Conservation (phyloP, 176 grass and related monocot genomes). For the Musa beccarii region DNA sequence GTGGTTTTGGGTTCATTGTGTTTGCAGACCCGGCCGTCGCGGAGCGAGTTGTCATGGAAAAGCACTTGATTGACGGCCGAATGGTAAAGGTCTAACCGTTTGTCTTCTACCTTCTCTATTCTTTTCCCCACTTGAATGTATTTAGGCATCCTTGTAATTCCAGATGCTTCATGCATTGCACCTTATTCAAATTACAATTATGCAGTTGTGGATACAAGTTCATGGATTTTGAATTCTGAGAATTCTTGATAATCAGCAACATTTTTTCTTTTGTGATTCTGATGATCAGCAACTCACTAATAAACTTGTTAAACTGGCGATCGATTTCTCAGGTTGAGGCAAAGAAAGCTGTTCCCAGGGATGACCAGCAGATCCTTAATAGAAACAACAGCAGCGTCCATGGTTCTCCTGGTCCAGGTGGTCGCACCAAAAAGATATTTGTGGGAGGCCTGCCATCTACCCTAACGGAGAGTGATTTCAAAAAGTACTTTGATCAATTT, state of each 20-base stretch:
- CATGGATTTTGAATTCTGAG: slow-evolving; percentile 12
- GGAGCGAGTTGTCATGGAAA: slow-evolving; percentile 58
- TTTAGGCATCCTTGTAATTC: slow-evolving; percentile 4
- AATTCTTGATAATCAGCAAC: slow-evolving; percentile 9
- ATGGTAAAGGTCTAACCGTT: slow-evolving; percentile 42
- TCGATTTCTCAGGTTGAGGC: slow-evolving; percentile 61
- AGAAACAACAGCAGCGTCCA: slow-evolving; percentile 46
- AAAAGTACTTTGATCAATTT: slow-evolving; percentile 76
- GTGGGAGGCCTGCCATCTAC: slow-evolving; percentile 77
- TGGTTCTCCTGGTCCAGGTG: slow-evolving; percentile 50
- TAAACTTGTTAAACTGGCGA: not conserved
- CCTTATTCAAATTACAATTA: not conserved
- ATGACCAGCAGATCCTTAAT: slow-evolving; percentile 42
- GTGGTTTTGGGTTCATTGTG: slow-evolving; percentile 79
- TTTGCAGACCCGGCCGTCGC: slow-evolving; percentile 57
- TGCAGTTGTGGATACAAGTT: not conserved
- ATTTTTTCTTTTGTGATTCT: no score
- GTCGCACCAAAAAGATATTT: slow-evolving; percentile 79
- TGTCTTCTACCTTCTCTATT: not conserved
- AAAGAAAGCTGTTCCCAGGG: slow-evolving; percentile 77
- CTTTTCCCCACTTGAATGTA: not conserved
- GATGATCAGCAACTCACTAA: not conserved
- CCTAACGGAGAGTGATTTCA: slow-evolving; percentile 72
- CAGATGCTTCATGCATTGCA: not conserved
- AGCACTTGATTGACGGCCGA: slow-evolving; percentile 81